Evolutionary conservation across 306 rosid genomes (phyloP), one percentile per base, ranked within the genome.

Genomic region (Lathyrus oleraceus): DNA sequence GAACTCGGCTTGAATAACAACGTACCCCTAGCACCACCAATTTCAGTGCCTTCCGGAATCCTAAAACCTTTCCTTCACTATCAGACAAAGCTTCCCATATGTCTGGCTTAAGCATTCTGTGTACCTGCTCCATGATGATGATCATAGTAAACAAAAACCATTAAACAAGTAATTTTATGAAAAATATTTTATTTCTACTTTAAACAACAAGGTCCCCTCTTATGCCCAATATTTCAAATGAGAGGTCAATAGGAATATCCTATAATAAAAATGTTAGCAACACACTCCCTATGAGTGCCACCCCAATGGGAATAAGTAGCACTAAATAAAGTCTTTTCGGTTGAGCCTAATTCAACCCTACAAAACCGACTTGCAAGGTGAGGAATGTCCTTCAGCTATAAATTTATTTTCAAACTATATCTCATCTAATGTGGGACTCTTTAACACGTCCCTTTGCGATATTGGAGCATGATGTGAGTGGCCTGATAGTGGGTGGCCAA

Each of bases 61-160:
- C 86, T 76, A 69, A 78, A 69, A 82, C 85, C 85, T 79, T 92
- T 56, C 98, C 98, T 74, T 92, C 93, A 74, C 85, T 82, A 73
- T 88, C 95, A 82, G 87, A 86, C 76, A 89, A 64, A 43, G 93
- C 78, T 76, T 85, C 83, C 98, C 96, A 92, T 76, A 82, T 92
- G 61, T 89, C 96, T 15, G 96, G 92, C 83, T 88, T 92, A 48
- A 92, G 96, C 96, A 83, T 88, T 85, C 85, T 89, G 83, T 79
- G 81, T 67, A 80, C 88, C 98, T 92, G 89, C 80, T 83, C 20
- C 76, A 38, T 54, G 47, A 65, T 60, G 43, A 62, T 11, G 32
- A 35, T 35, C 39, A 63, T 40, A 76, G 69, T 48, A 65, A 65
- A 42, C 14, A 28, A 49, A 74, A 36, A 19, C 48, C 73, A 16